Base-by-base conservation (phyloP, 305 asterid species). In the Fraxinus latifolia region DNA sequence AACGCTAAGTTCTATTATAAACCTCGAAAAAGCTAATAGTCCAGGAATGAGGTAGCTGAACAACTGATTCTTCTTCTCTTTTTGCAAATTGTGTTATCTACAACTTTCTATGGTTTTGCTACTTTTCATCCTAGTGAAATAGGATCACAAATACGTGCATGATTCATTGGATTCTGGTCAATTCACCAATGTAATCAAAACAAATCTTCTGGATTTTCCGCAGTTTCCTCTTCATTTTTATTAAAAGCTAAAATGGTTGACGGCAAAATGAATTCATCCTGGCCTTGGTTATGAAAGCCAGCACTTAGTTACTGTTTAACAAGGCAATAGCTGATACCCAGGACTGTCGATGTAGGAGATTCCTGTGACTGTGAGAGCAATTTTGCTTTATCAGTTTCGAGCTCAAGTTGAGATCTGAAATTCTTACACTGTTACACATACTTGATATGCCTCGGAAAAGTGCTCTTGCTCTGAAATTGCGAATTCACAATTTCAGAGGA, bases 41-140 rank as follows among this genome's bases (percentile, higher is more conserved):
- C 79, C 78, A 84, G 37, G 75, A 79, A 19, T 70, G 44, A 65
- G 77, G 73, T 47, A 77, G 42, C 53, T 37, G 68, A 65, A 67
- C 65, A 15, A 60, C 53, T 79, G 11, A 23, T 23, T 78, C 25
- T 42, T 60, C 80, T 68, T 47, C 80, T 31, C 55, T 76, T 81
- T 50, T 34, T 71, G 37, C 39, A 29, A 68, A 29, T 27, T 68
- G 36, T 68, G 21, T 71, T 33, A 33, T n/a, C 76, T 71, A 15
- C 14, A 71, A 71, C 27, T 31, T 12, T 36, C 47, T n/a, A 15
- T 15, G 50, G 44, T 4, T 71, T 33, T 33, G 44, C 12, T 70
- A 71, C 76, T 33, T 71, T 71, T 32, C 47, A 33, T 33, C 44
- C 47, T 7, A 33, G 27, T 5, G 29, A 32, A 32, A 32, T 33